These are phyloP conservation scores for Helichrysum umbraculigerum DNA, from an alignment of 129 eudicot genomes.

Conservation along the genomic window DNA sequence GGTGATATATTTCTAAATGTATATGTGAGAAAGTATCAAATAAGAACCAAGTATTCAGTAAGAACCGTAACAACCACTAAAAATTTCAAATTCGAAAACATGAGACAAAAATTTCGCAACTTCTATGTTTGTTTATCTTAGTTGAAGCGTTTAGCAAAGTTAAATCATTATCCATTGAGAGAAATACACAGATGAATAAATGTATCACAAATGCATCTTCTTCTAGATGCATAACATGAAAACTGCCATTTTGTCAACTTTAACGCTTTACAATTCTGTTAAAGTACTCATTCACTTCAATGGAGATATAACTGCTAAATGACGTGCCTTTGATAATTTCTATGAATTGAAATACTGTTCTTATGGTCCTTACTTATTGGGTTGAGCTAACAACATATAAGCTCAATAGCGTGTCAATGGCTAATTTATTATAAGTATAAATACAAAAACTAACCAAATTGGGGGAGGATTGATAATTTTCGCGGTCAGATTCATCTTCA, in stretches of 20 bases:
- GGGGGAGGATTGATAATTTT: constrained; percentile 37
- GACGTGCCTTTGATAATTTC: neutral
- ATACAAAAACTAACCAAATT: constrained; percentile 48
- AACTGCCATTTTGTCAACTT: neutral
- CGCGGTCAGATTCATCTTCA: constrained; percentile 64
- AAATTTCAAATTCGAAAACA: neutral
- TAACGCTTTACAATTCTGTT: neutral
- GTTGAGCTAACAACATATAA: neutral
- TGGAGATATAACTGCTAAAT: neutral
- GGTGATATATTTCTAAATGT: neutral
- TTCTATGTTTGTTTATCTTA: neutral
- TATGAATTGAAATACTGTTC: neutral
- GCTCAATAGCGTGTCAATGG: neutral
- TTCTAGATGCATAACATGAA: neutral
- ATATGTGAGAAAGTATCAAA: neutral
- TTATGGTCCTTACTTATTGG: no score
- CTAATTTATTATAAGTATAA: neutral
- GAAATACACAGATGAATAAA: neutral
- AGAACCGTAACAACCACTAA: neutral
- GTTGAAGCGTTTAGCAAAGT: neutral
- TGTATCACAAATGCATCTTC: neutral
- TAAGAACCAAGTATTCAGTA: neutral
- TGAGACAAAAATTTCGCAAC: neutral
- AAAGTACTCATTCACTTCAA: neutral
- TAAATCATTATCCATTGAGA: neutral